These are phyloP conservation scores for Cercospora sojina DNA, from an alignment of 2,329 filamentous ascomycete species.

Conservation along the genomic window DNA sequence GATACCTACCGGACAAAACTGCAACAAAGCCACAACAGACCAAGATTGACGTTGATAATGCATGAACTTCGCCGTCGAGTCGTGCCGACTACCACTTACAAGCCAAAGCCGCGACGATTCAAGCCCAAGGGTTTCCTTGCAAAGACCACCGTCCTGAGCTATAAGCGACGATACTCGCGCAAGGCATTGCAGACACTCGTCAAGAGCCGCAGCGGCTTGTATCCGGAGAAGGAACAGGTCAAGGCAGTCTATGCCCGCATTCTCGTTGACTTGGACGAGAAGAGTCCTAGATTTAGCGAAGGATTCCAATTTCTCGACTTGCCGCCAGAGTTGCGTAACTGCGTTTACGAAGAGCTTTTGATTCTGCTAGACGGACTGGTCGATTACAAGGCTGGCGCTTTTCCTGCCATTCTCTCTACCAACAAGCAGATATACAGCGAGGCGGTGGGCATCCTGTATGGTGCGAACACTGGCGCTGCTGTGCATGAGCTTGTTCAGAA, in stretches of 20 bases:
- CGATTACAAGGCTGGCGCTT: not conserved
- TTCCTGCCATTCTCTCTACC: not conserved
- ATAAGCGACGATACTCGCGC: not conserved
- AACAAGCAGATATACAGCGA: not conserved
- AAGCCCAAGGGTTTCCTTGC: not conserved
- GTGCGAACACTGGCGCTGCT: not conserved
- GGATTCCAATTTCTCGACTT: not conserved
- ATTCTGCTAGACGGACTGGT: not conserved
- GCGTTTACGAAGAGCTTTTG: not conserved
- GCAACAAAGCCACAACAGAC: no score
- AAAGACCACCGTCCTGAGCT: not conserved
- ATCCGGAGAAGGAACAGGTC: not conserved
- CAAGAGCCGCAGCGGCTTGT: not conserved
- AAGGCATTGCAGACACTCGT: not conserved
- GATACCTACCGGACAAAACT: no score
- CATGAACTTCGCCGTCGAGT: no score
- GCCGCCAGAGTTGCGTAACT: not conserved
- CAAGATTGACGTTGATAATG: no score
- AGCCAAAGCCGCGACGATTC: no score
- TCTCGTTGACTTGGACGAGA: not conserved
- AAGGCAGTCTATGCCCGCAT: not conserved
- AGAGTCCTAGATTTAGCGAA: not conserved
- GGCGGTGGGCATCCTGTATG: not conserved
- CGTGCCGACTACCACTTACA: no score
- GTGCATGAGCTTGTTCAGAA: not conserved